Evolutionary conservation across 2,329 filamentous ascomycete species (phyloP), one percentile per base, ranked within the genome.

Genomic region (Cordyceps cicadae): DNA sequence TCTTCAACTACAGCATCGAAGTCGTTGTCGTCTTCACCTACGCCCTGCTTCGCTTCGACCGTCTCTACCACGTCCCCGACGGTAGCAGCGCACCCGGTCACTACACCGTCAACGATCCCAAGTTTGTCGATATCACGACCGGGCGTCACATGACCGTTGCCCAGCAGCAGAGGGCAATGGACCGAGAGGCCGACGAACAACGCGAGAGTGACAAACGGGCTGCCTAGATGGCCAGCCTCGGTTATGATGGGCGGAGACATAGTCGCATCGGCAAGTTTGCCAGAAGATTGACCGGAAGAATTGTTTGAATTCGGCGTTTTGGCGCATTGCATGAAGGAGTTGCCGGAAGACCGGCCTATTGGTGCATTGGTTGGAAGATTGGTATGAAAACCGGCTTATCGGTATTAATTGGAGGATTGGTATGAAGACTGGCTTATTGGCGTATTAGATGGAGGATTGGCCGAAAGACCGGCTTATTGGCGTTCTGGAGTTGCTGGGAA

Each of bases 1-100:
- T 85, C 69, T 89, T 94, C 76, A 89, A 90, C 74, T 95, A 89
- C 69, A 77, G 76, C 17, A 78, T 92, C 43, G 92, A 96, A 73
- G 75, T 92, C 46, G 69, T 88, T 26, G 84, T 91, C 43, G 79
- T 93, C 5, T 81, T 79, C 58, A 74, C 86, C 9, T 93, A 89
- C 72, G 80, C 86, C 0, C 68, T 88, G 17, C 72, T 81, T 21
- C 81, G 91, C 37, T 85, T 94, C 63, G 92, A 96, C 70, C 79
- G 80, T 63, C 82, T 89, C 48, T 95, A 93, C 75, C 81, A 87
- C 69, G 76, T 94, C 26, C 89, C 89, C 1, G 77, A 94, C 69
- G 87, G 88, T 50, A 85, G 85, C 68, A 79, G 79, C 50, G 80
- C 77, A 0, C 80, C 83, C 0, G 83, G 84, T 4, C 76, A 79